Evolutionary conservation across 1,139 yeast species (phyloP).

Genomic region (Taiozyma sp.): DNA sequence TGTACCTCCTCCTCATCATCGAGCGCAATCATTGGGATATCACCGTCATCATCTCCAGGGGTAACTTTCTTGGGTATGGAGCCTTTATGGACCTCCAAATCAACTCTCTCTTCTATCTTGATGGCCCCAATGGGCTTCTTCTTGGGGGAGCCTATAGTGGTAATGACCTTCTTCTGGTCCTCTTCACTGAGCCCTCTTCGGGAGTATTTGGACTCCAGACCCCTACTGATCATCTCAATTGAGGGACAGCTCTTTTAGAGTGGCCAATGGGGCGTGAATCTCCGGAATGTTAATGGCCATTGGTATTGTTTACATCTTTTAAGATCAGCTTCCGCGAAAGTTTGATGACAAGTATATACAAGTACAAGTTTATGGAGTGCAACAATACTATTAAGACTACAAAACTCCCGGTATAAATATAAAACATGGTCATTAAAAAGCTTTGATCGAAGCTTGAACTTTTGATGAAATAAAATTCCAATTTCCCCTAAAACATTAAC

Average conservation of each 20-base stretch:
- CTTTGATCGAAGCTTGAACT: background rate
- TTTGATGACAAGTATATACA: too few relatives aligned
- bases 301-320: background rate
- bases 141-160: constrained; percentile 31
- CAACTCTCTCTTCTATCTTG: constrained; percentile 33
- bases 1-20: constrained; percentile 44
- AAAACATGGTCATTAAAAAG: constrained; percentile 53
- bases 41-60: constrained; percentile 29
- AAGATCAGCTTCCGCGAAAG: background rate
- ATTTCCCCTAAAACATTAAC: constrained; percentile 3
- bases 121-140: constrained; percentile 29
- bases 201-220: constrained; percentile 44
- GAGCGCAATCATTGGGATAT: constrained; percentile 48
- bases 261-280: background rate
- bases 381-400: background rate
- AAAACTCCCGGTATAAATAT: background rate
- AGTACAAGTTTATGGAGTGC: too few relatives aligned
- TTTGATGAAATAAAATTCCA: constrained; percentile 4
- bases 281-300: background rate
- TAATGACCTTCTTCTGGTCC: constrained; percentile 32
- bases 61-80: background rate
- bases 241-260: background rate
- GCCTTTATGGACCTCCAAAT: constrained; percentile 22
- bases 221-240: constrained; percentile 8
- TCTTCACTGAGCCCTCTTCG: constrained; percentile 33